Evolutionary conservation across 345 rosid species (phyloP).

Genomic region (Carallia pectinifolia): DNA sequence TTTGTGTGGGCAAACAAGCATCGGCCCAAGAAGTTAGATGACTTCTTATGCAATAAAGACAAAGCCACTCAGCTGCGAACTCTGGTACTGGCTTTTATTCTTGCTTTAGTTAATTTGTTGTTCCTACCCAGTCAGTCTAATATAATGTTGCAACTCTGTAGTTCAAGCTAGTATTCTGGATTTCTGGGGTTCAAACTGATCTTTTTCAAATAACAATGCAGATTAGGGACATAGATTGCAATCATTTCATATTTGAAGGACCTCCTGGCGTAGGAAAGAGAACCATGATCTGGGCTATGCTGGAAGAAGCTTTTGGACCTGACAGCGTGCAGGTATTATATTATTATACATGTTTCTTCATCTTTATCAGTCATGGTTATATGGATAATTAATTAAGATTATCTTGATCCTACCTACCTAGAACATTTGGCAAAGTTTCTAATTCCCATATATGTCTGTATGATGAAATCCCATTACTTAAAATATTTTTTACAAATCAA

Average conservation of each 20-base stretch:
- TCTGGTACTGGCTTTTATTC: constrained; percentile 18
- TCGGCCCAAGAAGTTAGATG: constrained; percentile 43
- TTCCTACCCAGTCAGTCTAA: too few relatives aligned
- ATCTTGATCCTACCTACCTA: too few relatives aligned
- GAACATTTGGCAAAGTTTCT: too few relatives aligned
- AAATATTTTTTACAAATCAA: too few relatives aligned
- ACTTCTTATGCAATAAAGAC: constrained; percentile 56
- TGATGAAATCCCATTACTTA: too few relatives aligned
- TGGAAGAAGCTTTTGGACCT: constrained; percentile 47
- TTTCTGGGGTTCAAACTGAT: background rate
- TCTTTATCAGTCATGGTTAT: background rate
- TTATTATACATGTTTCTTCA: background rate
- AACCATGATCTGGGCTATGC: constrained; percentile 64
- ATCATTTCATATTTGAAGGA: constrained; percentile 60
- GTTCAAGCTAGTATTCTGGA: background rate
- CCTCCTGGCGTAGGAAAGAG: constrained; percentile 60
- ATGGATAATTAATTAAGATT: too few relatives aligned
- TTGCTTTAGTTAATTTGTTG: background rate
- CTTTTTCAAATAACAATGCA: constrained; percentile 1
- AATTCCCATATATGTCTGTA: too few relatives aligned
- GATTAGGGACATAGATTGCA: constrained; percentile 28
- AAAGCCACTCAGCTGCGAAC: constrained; percentile 38
- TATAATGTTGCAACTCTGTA: background rate
- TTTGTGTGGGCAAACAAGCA: constrained; percentile 49
- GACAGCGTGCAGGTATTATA: constrained; percentile 41